A percentile compares a stretch with the other conserved stretches of the same genome.
These are phyloP conservation scores for Acacia pycnantha DNA, from an alignment of 331 rosid genomes.

Conservation along the genomic window DNA sequence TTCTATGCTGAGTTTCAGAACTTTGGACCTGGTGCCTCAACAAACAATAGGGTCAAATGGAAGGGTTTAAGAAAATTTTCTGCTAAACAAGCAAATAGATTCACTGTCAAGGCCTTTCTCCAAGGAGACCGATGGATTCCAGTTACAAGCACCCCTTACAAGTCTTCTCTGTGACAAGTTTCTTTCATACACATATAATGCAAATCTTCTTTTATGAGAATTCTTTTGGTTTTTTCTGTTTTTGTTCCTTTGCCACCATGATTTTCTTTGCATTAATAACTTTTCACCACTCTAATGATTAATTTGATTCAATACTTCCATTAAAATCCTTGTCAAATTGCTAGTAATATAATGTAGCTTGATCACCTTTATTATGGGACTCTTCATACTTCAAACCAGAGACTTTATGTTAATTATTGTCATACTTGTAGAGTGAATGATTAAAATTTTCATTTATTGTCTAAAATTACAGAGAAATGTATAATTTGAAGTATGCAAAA, in stretches of 20 bases:
- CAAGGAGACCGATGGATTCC: constrained; percentile 61
- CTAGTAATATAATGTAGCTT: not conserved
- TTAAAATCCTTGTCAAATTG: not conserved
- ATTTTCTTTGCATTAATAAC: not conserved
- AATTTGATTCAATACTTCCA: constrained; percentile 12
- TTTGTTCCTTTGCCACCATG: not conserved
- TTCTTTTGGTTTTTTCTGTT: not conserved
- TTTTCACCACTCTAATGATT: constrained; percentile 5
- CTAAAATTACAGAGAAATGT: not conserved
- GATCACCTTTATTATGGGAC: not conserved
- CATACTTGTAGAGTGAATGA: not conserved
- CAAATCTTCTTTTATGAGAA: not conserved
- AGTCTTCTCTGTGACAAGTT: constrained; percentile 34
- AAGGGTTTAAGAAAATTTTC: constrained; percentile 60
- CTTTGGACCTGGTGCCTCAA: constrained; percentile 63
- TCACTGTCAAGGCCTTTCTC: constrained; percentile 53
- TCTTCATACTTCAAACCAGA: not conserved
- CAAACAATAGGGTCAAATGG: constrained; percentile 69
- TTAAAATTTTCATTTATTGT: not conserved
- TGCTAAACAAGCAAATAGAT: constrained; percentile 37
- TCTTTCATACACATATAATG: not conserved
- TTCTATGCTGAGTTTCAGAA: constrained; percentile 71
- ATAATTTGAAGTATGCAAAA: not conserved
- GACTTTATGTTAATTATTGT: not conserved
- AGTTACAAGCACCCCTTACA: constrained; percentile 39